Base-by-base conservation (phyloP, 495 filamentous ascomycete genomes). In the Baudoinia panamericana region DNA sequence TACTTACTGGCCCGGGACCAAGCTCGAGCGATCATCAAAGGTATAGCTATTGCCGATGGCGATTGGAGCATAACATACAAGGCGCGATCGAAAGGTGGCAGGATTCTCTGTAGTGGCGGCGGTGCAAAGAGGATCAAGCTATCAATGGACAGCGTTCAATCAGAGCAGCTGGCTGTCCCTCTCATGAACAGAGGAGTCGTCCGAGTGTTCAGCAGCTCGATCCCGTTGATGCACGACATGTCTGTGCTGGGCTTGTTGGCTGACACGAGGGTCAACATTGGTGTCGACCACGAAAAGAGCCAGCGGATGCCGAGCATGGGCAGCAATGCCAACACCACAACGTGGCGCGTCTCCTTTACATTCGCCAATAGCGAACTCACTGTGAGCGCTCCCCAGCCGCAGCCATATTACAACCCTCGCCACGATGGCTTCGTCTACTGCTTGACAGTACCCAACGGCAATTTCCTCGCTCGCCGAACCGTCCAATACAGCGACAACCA, bases 361-460 rank as follows among this genome's bases (percentile, higher is more conserved):
- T 37, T 37, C 22, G 18, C 34, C 6, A n/a, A 37, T 3, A 37
- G 34, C 34, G 34, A 24, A 37, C 34, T 37, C 22, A 11, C 34
- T 26, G 34, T 37, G 34, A 5, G 3, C 22, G 34, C 34, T 20
- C 34, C 34, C 3, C 23, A 37, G 22, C 34, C 34, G 22, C 20
- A 37, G 22, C 19, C 16, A 25, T 37, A 37, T 19, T n/a, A 11
- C 22, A 37, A 37, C 22, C 34, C 34, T 37, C 34, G 12, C 19
- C 19, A 37, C 34, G 34, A 37, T 26, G 34, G 34, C 8, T 37
- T 37, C n/a, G 34, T 37, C 4, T 37, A 37, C 37, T 40, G 37
- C 37, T 30, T 40, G 37, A 40, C 37, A 19, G 37, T 40, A 18
- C 37, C 37, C n/a, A 30, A 40, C 23, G 37, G 19, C 37, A 40